phyloP scores from a whole-genome alignment of 345 rosid genomes.

The Eucalyptus sp. region DNA sequence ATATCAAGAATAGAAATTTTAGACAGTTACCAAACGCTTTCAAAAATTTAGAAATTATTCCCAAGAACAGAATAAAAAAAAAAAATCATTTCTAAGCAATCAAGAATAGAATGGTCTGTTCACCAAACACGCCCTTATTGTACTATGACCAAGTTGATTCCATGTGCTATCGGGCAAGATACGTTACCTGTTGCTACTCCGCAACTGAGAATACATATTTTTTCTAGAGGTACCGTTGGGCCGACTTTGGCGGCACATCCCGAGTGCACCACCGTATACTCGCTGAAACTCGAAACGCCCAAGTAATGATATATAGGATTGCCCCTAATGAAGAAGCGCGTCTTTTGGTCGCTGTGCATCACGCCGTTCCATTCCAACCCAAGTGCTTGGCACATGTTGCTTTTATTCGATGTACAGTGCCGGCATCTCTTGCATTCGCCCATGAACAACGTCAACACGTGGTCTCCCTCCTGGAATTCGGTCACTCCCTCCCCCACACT shows the following conservation, averaged over 20 bases:
- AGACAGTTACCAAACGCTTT: fast-evolving
- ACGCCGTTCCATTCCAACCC: constrained; percentile 85
- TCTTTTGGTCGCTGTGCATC: constrained; percentile 70
- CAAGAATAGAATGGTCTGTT: fast-evolving
- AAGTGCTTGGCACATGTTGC: constrained; percentile 73
- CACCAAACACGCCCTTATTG: fast-evolving
- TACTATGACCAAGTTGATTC: not conserved
- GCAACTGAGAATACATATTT: constrained; percentile 83
- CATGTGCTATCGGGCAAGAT: not conserved
- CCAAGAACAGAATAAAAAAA: fast-evolving
- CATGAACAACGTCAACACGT: constrained; percentile 67
- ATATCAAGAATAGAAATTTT: no score
- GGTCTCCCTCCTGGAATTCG: constrained; percentile 85
- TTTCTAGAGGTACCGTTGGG: constrained; percentile 52
- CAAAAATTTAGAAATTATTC: no score
- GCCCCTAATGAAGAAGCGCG: constrained; percentile 69
- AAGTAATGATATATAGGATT: constrained; percentile 73
- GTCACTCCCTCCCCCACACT: constrained; percentile 68
- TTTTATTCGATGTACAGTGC: constrained; percentile 72
- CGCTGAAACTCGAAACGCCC: constrained; percentile 95
- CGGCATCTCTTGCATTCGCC: constrained; percentile 74
- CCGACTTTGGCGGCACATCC: constrained; percentile 87
- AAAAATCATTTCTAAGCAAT: fast-evolving
- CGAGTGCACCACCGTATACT: constrained; percentile 80
- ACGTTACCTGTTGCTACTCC: constrained; percentile 75